Percentiles rank a stretch among this genome's conserved stretches.
Evolutionary conservation across 495 filamentous ascomycete species (phyloP).

Genomic region (Rhizodiscina lignyota): DNA sequence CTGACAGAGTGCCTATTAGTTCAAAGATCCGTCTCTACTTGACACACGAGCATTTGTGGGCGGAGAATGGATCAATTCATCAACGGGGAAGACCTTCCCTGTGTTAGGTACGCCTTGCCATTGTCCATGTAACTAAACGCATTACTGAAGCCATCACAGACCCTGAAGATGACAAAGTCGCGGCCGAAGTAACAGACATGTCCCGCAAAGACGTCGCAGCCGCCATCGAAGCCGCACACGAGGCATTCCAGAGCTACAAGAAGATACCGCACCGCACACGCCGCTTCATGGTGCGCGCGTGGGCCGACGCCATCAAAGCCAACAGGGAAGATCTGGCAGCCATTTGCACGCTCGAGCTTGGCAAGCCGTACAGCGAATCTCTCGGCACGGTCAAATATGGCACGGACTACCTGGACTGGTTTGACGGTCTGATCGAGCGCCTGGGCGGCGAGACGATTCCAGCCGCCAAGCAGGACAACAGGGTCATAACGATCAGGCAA

Average conservation of each 20-base stretch:
- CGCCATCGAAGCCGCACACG: constrained; percentile 4
- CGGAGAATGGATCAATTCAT: constrained; percentile 63
- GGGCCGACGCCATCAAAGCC: constrained; percentile 6
- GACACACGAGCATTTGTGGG: constrained; percentile 68
- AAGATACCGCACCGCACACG: constrained; percentile 1
- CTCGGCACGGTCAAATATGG: constrained; percentile 4
- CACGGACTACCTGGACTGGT: constrained; percentile 7
- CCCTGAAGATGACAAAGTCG: constrained; percentile 6
- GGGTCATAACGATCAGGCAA: constrained; percentile 6
- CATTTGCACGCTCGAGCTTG: constrained; percentile 1
- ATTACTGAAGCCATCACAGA: constrained; percentile 1
- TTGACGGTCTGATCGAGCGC: constrained; percentile 6
- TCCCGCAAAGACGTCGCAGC: constrained; percentile 1
- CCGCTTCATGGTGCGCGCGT: constrained; percentile 3
- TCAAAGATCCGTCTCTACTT: constrained; percentile 70
- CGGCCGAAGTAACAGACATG: constrained; percentile 4
- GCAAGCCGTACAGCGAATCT: constrained; percentile 1
- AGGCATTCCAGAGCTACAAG: constrained; percentile 3
- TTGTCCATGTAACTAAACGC: not conserved
- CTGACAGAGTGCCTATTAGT: constrained; percentile 33
- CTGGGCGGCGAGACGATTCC: constrained; percentile 5
- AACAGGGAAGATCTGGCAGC: constrained; percentile 3
- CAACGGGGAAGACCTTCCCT: constrained; percentile 66
- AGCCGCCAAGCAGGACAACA: not conserved
- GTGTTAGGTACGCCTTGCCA: constrained; percentile 38